phyloP scores from a whole-genome alignment of 441 rosid genomes.

The Oxalis stricta region DNA sequence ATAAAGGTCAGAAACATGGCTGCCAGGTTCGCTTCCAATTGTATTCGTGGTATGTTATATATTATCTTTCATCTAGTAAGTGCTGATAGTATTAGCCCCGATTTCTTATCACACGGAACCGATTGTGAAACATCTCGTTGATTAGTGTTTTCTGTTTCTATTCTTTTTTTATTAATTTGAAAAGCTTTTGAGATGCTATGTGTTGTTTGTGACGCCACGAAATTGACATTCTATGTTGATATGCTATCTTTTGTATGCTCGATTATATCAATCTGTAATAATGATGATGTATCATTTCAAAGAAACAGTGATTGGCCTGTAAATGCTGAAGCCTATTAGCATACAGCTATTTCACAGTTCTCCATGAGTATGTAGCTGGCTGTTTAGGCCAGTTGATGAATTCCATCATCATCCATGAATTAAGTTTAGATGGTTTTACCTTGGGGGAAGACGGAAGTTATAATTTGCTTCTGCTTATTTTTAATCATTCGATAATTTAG shows the following conservation, averaged over 20 bases:
- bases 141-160: too few species aligned
- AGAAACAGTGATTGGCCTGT: too few species aligned
- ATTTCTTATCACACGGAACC: background rate
- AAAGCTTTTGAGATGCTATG: too few species aligned
- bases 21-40: slow-evolving; percentile 6
- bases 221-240: too few species aligned
- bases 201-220: too few species aligned
- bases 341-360: too few species aligned
- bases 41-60: slow-evolving; percentile 2
- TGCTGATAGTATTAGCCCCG: background rate
- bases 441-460: background rate
- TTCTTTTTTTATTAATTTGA: too few species aligned
- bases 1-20: slow-evolving; percentile 4
- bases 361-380: too few species aligned
- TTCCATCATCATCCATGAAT: background rate
- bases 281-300: too few species aligned
- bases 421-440: background rate
- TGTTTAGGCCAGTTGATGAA: background rate
- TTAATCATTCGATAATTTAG: background rate
- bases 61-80: background rate
- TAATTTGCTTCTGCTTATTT: background rate
- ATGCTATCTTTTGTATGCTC: too few species aligned
- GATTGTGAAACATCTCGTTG: background rate
- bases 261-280: too few species aligned
- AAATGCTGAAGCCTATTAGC: too few species aligned